These are phyloP conservation scores for Cenococcum geophilum DNA, from an alignment of 495 filamentous ascomycete genomes.

Conservation along the genomic window DNA sequence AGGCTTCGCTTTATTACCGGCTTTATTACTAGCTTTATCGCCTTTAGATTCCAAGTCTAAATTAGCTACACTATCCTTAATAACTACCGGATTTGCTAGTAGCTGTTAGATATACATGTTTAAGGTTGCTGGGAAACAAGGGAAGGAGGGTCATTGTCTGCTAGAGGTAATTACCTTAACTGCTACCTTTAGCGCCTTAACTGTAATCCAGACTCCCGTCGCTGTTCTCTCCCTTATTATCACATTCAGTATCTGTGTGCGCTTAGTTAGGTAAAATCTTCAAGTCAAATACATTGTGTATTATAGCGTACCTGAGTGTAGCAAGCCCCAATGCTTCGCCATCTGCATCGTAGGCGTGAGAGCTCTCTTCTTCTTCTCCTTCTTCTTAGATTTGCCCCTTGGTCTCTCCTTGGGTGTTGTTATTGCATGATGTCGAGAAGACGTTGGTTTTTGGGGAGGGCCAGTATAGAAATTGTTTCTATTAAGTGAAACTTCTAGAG, in stretches of 20 bases:
- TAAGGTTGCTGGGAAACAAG: neutral
- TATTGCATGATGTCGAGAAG: neutral
- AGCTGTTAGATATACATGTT: neutral
- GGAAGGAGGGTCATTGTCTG: neutral
- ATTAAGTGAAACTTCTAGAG: neutral
- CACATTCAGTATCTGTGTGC: neutral
- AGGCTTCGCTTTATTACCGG: neutral
- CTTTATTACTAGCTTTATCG: no score
- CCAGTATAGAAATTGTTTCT: no score
- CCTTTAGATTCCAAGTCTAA: no score
- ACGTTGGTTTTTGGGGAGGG: neutral
- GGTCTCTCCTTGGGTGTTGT: neutral
- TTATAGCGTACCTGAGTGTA: neutral
- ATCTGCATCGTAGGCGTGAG: neutral
- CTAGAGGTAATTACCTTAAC: neutral
- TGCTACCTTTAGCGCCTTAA: neutral
- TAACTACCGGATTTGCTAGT: no score
- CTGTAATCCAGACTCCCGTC: neutral
- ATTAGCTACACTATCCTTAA: no score
- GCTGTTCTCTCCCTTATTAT: neutral
- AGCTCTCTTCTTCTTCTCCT: neutral
- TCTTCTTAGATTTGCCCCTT: neutral
- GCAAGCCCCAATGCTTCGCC: neutral
- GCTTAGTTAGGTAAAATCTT: neutral
- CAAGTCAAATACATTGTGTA: neutral